Conservation (phyloP, 106 monocot species). For the Dendrobium huoshanense region DNA sequence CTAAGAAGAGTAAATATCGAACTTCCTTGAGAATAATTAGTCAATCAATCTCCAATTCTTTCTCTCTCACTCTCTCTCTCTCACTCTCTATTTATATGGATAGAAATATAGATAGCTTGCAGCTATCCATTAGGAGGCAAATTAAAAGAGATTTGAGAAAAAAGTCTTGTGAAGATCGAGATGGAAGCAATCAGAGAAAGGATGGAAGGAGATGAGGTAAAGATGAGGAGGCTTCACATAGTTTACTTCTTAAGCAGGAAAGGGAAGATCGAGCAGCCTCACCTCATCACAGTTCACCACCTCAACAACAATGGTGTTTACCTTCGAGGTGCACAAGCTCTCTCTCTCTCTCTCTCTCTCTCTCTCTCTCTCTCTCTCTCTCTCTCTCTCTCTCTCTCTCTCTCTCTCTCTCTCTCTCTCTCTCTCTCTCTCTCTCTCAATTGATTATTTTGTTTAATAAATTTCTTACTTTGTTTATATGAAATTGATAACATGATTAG, state of each 20-base stretch:
- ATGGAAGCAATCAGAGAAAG: slow-evolving; percentile 1
- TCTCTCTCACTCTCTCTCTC: background rate
- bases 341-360: background rate
- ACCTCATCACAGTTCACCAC: slow-evolving; percentile 52
- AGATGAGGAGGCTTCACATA: slow-evolving; percentile 37
- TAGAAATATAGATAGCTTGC: too few species aligned
- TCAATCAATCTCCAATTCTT: too few species aligned
- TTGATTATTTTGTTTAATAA: background rate
- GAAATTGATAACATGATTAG: slow-evolving; percentile 10
- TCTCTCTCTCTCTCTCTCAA: background rate
- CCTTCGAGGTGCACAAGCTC: slow-evolving; percentile 34
- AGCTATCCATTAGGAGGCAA: background rate
- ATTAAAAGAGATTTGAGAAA: background rate
- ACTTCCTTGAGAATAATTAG: too few species aligned
- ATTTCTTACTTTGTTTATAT: background rate
- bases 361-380: background rate
- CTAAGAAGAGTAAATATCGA: too few species aligned
- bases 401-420: background rate
- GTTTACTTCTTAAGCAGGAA: slow-evolving; percentile 56
- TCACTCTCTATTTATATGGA: background rate
- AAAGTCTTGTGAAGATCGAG: background rate
- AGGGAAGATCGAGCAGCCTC: slow-evolving; percentile 57
- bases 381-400: background rate
- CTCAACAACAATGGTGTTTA: slow-evolving; percentile 27
- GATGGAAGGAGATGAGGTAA: slow-evolving; percentile 11